Conservation (phyloP, 2,329 filamentous ascomycete genomes). For the Pezicula neosporulosa region DNA sequence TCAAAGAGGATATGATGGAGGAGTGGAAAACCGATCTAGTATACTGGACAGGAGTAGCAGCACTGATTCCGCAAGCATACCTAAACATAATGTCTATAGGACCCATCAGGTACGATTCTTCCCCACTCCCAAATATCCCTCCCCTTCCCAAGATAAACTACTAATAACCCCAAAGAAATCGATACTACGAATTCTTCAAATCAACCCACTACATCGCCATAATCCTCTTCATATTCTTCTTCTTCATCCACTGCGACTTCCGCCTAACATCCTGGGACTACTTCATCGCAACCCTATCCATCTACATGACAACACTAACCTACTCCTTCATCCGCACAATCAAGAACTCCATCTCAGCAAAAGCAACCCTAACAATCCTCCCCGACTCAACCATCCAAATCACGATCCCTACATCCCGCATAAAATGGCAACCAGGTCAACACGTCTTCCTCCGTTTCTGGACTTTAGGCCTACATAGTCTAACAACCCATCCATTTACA, state of each 20-base stretch:
- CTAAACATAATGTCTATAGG: conserved; percentile 77
- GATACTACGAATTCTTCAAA: conserved; percentile 75
- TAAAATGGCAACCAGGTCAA: conserved; percentile 86
- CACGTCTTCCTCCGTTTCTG: conserved; percentile 90
- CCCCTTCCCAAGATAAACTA: too few species aligned
- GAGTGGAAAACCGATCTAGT: conserved; percentile 59
- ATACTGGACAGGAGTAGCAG: conserved; percentile 81
- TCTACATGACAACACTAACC: conserved; percentile 54
- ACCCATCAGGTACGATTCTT: conserved; percentile 57
- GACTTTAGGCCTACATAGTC: conserved; percentile 66
- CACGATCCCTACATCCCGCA: conserved; percentile 76
- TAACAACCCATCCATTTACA: conserved; percentile 88
- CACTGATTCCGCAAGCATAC: conserved; percentile 75
- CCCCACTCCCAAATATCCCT: neutral
- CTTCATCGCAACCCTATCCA: conserved; percentile 71
- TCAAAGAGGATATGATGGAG: conserved; percentile 73
- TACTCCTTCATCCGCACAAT: conserved; percentile 72
- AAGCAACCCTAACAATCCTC: conserved; percentile 80
- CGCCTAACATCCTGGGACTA: conserved; percentile 86
- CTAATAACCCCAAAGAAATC: conserved; percentile 45
- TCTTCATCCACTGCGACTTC: conserved; percentile 95
- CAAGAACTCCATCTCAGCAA: conserved; percentile 83
- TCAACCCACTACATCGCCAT: conserved; percentile 76
- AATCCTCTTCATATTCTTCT: conserved; percentile 72
- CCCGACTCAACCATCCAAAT: conserved; percentile 90